phyloP scores from a whole-genome alignment of 2,329 filamentous ascomycete genomes.

The Knufia petricola region DNA sequence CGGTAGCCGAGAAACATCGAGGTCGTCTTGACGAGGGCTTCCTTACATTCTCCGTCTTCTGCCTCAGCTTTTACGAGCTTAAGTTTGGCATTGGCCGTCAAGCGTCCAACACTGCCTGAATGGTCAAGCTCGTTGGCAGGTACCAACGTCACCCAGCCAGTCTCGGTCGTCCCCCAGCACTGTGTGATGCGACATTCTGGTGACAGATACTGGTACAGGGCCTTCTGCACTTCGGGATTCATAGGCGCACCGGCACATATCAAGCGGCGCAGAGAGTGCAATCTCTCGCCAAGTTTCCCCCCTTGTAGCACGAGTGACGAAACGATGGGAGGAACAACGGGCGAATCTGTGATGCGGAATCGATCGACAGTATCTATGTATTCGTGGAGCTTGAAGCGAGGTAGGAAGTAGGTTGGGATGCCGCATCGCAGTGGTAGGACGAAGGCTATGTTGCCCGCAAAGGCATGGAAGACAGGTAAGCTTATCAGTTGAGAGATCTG shows the following conservation, averaged over 20 bases:
- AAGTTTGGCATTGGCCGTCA: conserved; percentile 29
- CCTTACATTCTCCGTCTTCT: conserved; percentile 25
- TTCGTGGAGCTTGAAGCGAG: conserved; percentile 34
- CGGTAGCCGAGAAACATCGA: conserved; percentile 32
- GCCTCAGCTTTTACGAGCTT: conserved; percentile 29
- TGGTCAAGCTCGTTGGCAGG: conserved; percentile 31
- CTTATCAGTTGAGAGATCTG: conserved; percentile 38
- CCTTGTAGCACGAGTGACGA: conserved; percentile 28
- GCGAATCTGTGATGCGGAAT: conserved; percentile 40
- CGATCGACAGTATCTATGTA: conserved; percentile 33
- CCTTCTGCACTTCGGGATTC: conserved; percentile 32
- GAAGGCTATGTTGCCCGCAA: conserved; percentile 39
- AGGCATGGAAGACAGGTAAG: conserved; percentile 46
- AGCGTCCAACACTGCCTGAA: conserved; percentile 40
- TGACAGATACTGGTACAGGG: conserved; percentile 34
- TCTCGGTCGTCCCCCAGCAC: conserved; percentile 49
- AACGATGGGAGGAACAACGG: conserved; percentile 40
- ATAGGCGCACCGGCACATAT: conserved; percentile 43
- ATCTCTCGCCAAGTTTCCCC: conserved; percentile 17
- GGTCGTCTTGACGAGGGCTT: conserved; percentile 34
- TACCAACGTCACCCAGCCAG: conserved; percentile 28
- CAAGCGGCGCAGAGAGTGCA: conserved; percentile 37
- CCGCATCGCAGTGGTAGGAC: conserved; percentile 39
- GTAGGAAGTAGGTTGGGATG: conserved; percentile 39
- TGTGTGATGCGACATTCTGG: conserved; percentile 35